Conservation (phyloP, 78 protist genomes). For the Polysphondylium violaceum region DNA sequence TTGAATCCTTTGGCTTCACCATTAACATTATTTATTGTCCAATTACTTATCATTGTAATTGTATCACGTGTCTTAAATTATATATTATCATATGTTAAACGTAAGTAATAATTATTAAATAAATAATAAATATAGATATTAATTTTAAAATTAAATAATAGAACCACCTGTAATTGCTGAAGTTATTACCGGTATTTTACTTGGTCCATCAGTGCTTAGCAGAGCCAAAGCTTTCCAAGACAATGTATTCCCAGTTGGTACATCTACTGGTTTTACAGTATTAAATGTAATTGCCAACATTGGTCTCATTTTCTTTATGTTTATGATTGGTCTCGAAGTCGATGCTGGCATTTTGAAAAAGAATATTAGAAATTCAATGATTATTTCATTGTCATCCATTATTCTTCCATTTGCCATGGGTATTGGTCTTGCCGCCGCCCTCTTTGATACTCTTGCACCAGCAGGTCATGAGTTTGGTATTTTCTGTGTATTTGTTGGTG, state of each 20-base stretch:
- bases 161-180: constrained; percentile 81
- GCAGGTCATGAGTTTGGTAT: constrained; percentile 36
- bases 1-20: constrained; percentile 63
- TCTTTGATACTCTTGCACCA: not conserved
- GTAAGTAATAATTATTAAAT: constrained; percentile 30
- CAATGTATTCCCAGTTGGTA: constrained; percentile 7
- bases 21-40: constrained; percentile 63
- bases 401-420: constrained; percentile 86
- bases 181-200: constrained; percentile 79
- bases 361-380: constrained; percentile 46
- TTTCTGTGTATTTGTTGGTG: constrained; percentile 81
- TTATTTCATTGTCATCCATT: constrained; percentile 60
- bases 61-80: constrained; percentile 39
- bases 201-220: constrained; percentile 78
- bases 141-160: constrained; percentile 6
- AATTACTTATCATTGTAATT: constrained; percentile 64
- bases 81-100: constrained; percentile 21
- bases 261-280: not conserved
- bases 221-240: not conserved
- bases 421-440: constrained; percentile 51
- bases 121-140: not conserved
- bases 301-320: constrained; percentile 85
- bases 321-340: constrained; percentile 86
- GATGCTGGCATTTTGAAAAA: constrained; percentile 65
- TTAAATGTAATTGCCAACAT: constrained; percentile 75